Evolutionary conservation across 2,329 filamentous ascomycete species (phyloP), one percentile per base, ranked within the genome.

Genomic region (Sporothrix luriei): DNA sequence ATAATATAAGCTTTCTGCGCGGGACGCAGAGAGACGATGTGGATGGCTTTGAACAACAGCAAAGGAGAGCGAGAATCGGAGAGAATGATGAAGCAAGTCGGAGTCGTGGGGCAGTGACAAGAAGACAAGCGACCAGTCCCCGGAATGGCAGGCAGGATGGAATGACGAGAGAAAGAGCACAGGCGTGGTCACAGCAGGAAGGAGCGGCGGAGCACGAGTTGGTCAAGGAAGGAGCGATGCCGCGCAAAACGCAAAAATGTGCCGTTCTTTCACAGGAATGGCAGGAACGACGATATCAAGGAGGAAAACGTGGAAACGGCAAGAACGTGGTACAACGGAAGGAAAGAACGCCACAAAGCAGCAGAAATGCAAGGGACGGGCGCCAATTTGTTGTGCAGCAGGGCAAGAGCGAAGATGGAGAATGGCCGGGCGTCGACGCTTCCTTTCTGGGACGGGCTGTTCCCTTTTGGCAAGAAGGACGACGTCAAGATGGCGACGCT

Each of bases 211-310:
- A 54, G 65, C 38, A 67, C 14, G 14, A n/a, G 21, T 43, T 68
- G 46, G 21, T 4, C 14, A 19, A 55, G 65, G 66, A 68, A 68
- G 66, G 66, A 68, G 54, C 66, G 66, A 68, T 55, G 54, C 16
- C n/a, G 40, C 16, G 24, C 19, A 24, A n/a, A 13, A 21, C 16
- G 24, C 19, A 24, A n/a, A 13, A 21, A 26, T 10, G 24, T 16
- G 43, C 24, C 9, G 11, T 29, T 13, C 33, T 33, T 13, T 16
- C 40, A 29, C 24, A n/a, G 24, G 43, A 33, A 49, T 67, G 33
- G 33, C 40, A 67, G 24, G 48, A 52, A 16, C 65, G 21, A 46
- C 4, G 9, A 38, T 5, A 19, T 11, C 7, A 19, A 26, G 33
- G 38, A 10, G n/a, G n/a, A 26, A 29, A 68, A 49, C 21, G 33